phyloP scores from a whole-genome alignment of 768 basidiomycete genomes.

The Daedaleopsis nitida region DNA sequence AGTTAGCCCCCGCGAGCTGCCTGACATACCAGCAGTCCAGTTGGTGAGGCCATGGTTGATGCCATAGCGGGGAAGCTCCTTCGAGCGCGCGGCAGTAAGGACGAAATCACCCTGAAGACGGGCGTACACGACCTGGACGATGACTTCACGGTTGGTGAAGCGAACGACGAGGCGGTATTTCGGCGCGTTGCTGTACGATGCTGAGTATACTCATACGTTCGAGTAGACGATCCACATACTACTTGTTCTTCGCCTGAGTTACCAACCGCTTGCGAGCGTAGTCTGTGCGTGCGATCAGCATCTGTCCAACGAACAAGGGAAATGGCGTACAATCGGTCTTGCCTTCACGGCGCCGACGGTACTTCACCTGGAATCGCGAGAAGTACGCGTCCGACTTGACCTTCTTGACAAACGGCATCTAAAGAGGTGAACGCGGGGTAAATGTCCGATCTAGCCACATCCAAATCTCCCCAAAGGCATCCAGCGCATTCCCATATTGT shows the following conservation, averaged over 20 bases:
- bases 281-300: conserved; percentile 48
- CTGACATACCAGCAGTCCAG: conserved; percentile 85
- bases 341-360: conserved; percentile 95
- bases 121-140: conserved; percentile 94
- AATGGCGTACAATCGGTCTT: conserved; percentile 87
- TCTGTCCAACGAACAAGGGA: background rate
- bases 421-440: conserved; percentile 11
- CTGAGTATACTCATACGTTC: background rate
- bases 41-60: conserved; percentile 99
- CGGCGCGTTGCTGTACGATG: conserved; percentile 73
- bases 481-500: conserved; percentile 27
- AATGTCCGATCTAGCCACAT: conserved; percentile 29
- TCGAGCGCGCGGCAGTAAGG: conserved; percentile 83
- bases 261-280: conserved; percentile 97
- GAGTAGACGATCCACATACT: conserved; percentile 48
- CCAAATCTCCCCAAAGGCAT: conserved; percentile 29
- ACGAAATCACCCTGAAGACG: conserved; percentile 97
- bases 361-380: conserved; percentile 98
- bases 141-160: conserved; percentile 97
- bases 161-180: conserved; percentile 99
- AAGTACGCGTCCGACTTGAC: conserved; percentile 97
- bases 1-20: background rate
- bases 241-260: conserved; percentile 99
- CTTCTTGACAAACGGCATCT: conserved; percentile 98
- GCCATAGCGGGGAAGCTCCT: conserved; percentile 93